These are phyloP conservation scores for Fraxinus excelsior DNA, from an alignment of 257 asterid species.

Conservation along the genomic window DNA sequence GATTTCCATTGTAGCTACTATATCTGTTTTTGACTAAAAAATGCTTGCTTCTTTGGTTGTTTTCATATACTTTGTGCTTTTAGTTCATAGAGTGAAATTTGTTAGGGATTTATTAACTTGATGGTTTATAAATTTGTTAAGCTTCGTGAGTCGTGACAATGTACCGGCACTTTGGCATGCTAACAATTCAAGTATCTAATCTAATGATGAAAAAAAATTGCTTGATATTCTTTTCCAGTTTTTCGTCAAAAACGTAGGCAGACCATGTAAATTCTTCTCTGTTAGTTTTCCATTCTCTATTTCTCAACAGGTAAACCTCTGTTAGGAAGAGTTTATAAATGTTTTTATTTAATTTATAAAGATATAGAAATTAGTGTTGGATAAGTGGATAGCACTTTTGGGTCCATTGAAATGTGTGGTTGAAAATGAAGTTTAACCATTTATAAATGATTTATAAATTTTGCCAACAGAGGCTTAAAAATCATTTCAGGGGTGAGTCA, in stretches of 20 bases:
- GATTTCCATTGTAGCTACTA: not conserved
- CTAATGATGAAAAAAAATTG: not conserved
- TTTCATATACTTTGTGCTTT: slow-evolving; percentile 3
- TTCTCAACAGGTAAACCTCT: not conserved
- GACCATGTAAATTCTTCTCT: not conserved
- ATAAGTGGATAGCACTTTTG: too few relatives aligned
- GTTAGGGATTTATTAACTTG: slow-evolving; percentile 1
- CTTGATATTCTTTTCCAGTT: not conserved
- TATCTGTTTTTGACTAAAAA: not conserved
- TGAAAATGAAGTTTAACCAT: too few relatives aligned
- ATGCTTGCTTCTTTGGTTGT: not conserved
- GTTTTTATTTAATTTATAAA: too few relatives aligned
- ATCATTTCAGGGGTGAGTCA: not conserved
- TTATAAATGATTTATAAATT: too few relatives aligned
- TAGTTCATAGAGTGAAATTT: not conserved
- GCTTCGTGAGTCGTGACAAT: not conserved
- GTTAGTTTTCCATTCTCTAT: not conserved
- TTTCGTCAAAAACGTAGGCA: not conserved
- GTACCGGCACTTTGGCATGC: not conserved
- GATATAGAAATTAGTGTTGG: too few relatives aligned
- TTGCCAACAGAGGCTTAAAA: not conserved
- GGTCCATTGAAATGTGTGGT: too few relatives aligned
- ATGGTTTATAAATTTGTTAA: slow-evolving; percentile 5
- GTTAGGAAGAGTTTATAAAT: too few relatives aligned
- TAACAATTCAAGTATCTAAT: not conserved